Conservation (phyloP, 169 alveolate species). For the Eimeria necatrix region DNA sequence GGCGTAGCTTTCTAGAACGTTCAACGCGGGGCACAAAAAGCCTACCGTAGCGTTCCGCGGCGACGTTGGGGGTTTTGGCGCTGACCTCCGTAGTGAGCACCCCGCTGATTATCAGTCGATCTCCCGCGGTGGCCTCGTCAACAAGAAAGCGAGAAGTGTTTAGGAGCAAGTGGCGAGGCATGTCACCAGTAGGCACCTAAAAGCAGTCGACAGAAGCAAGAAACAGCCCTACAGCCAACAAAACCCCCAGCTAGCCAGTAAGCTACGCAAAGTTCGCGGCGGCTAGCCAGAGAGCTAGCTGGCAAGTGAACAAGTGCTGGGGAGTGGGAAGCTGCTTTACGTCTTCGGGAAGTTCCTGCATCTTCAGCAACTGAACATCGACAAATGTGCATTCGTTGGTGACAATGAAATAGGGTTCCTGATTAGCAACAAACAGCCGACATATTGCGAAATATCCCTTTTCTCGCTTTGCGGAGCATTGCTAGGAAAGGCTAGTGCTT, state of each 20-base stretch:
- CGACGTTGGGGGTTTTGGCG: neutral
- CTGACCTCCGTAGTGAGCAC: conserved; percentile 86
- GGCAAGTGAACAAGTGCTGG: neutral
- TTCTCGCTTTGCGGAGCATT: too few relatives aligned
- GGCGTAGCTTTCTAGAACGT: neutral
- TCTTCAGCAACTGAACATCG: conserved; percentile 97
- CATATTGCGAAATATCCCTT: too few relatives aligned
- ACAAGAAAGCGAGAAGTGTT: conserved; percentile 95
- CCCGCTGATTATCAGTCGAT: conserved; percentile 97
- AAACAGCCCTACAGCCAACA: neutral
- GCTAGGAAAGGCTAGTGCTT: neutral
- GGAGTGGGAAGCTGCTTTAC: conserved; percentile 83
- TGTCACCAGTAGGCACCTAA: conserved; percentile 93
- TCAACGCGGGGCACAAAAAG: neutral
- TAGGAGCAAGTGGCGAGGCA: conserved; percentile 94
- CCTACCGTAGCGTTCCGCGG: conserved; percentile 43
- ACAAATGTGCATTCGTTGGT: conserved; percentile 97
- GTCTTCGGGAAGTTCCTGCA: conserved; percentile 99
- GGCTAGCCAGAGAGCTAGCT: neutral
- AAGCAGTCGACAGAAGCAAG: neutral
- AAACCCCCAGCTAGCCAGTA: neutral
- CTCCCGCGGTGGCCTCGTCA: conserved; percentile 98
- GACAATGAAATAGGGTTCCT: conserved; percentile 92
- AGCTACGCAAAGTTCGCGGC: neutral
- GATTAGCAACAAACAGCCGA: neutral